Evolutionary conservation across 768 basidiomycete genomes (phyloP).

Genomic region (Lactifluus piperatus): DNA sequence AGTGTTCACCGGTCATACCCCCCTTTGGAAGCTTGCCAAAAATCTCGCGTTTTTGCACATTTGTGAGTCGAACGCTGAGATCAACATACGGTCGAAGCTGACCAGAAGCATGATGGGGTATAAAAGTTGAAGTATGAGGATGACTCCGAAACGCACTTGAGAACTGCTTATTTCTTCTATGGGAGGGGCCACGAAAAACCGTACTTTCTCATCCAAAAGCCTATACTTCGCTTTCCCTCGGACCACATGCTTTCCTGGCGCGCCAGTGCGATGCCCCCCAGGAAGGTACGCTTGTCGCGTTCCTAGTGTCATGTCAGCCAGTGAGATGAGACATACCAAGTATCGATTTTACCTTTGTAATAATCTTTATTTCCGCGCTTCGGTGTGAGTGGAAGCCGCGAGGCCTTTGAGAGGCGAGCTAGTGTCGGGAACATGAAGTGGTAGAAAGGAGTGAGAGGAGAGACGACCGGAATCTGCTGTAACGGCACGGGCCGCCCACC

Average conservation of each 20-base stretch:
- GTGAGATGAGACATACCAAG: background rate
- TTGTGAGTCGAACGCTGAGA: conserved; percentile 32
- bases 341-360: conserved; percentile 73
- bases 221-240: conserved; percentile 73
- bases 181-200: conserved; percentile 77
- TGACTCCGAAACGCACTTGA: conserved; percentile 36
- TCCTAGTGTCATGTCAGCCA: conserved; percentile 35
- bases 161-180: conserved; percentile 50
- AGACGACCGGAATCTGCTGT: too few relatives aligned
- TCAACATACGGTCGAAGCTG: conserved; percentile 70
- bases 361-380: conserved; percentile 93
- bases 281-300: conserved; percentile 78
- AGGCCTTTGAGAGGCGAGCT: conserved; percentile 72
- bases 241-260: conserved; percentile 78
- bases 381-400: conserved; percentile 69
- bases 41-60: conserved; percentile 24
- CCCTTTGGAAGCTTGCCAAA: conserved; percentile 29
- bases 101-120: background rate
- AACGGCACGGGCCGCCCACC: background rate
- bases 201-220: conserved; percentile 72
- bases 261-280: conserved; percentile 79
- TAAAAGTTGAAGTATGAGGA: background rate
- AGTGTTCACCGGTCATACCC: conserved; percentile 26
- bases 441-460: background rate
- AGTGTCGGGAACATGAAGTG: conserved; percentile 18